Conservation (phyloP, 73 alveolate species). For the Paramecium sonneborni region DNA sequence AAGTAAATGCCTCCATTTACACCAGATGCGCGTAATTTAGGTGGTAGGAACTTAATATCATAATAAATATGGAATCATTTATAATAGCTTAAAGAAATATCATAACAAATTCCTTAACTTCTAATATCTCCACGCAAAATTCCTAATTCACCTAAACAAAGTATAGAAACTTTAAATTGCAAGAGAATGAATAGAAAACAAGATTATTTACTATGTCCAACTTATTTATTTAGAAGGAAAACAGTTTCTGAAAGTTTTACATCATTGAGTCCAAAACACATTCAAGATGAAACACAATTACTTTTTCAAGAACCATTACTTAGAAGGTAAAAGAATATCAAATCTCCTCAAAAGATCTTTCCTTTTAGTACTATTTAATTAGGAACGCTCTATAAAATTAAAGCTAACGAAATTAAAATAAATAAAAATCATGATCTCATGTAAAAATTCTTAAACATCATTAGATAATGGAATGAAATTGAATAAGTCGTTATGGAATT, state of each 20-base stretch:
- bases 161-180: neutral
- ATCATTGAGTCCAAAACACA: conserved; percentile 37
- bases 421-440: neutral
- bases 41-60: conserved; percentile 17
- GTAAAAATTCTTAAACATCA: neutral
- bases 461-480: neutral
- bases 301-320: neutral
- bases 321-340: neutral
- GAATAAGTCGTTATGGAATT: neutral
- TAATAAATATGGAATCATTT: conserved; percentile 37
- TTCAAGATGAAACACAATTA: conserved; percentile 21
- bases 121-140: neutral
- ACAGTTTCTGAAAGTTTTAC: conserved; percentile 40
- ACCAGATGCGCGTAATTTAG: conserved; percentile 46
- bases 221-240: conserved; percentile 24
- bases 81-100: neutral
- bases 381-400: neutral
- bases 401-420: conserved; percentile 3
- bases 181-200: neutral
- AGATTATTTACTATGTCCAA: conserved; percentile 32
- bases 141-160: conserved; percentile 2
- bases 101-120: neutral
- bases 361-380: conserved; percentile 20
- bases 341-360: neutral
- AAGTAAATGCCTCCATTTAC: conserved; percentile 51